A percentile compares a stretch with the other conserved stretches of the same genome.
Conservation (phyloP, 2,329 filamentous ascomycete species). For the Monosporascus cannonballus region DNA sequence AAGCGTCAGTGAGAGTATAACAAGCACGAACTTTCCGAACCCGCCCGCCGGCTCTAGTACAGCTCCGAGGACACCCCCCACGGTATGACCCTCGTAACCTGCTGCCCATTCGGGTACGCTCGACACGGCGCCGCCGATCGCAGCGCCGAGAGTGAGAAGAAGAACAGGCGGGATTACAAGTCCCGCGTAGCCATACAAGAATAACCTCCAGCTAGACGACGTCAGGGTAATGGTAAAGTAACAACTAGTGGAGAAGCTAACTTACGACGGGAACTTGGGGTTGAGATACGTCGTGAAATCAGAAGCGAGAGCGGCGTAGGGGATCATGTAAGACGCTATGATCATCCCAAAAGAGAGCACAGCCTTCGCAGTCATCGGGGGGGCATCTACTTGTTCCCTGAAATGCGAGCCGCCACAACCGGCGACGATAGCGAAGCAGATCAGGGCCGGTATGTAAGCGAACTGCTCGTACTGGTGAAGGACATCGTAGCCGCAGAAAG, state of each 20-base stretch:
- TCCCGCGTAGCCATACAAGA: conserved; percentile 51
- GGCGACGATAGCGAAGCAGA: conserved; percentile 48
- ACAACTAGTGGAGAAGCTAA: conserved; percentile 1
- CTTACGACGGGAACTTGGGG: conserved; percentile 46
- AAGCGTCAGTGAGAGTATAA: conserved; percentile 50
- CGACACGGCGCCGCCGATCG: conserved; percentile 54
- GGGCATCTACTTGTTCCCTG: conserved; percentile 37
- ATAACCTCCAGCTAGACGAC: conserved; percentile 31
- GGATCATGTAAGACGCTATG: conserved; percentile 57
- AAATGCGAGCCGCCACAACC: conserved; percentile 48
- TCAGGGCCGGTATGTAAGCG: conserved; percentile 49
- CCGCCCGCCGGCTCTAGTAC: conserved; percentile 53
- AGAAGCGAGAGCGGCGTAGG: conserved; percentile 52
- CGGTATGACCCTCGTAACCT: conserved; percentile 45
- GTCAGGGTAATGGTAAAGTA: conserved; percentile 5
- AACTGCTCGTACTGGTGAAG: conserved; percentile 54
- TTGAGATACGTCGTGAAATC: conserved; percentile 58
- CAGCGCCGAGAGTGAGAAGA: conserved; percentile 57
- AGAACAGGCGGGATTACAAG: conserved; percentile 48
- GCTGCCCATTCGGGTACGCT: conserved; percentile 48
- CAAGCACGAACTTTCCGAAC: conserved; percentile 57
- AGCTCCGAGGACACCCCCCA: conserved; percentile 53
- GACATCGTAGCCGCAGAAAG: conserved; percentile 54
- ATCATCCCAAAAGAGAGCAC: conserved; percentile 54
- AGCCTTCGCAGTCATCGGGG: conserved; percentile 36